Conservation (phyloP, 2,329 filamentous ascomycete species). For the Beauveria brongniartii region DNA sequence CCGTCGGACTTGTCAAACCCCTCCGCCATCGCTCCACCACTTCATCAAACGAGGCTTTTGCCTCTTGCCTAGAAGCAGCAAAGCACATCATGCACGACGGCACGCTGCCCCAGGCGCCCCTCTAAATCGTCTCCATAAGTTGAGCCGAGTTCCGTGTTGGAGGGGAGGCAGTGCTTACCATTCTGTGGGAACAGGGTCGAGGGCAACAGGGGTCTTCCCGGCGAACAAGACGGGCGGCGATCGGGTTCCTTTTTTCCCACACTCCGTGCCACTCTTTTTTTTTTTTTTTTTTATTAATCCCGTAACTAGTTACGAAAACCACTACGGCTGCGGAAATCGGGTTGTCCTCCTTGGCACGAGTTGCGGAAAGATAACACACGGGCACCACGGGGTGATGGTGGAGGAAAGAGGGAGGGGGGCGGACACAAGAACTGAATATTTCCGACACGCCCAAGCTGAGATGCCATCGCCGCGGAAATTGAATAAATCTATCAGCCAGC, state of each 20-base stretch:
- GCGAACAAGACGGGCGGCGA: not conserved
- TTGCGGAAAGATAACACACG: too few relatives aligned
- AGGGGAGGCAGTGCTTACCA: not conserved
- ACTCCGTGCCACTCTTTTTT: too few relatives aligned
- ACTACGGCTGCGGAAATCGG: too few relatives aligned
- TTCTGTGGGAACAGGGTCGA: not conserved
- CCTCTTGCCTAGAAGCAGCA: not conserved
- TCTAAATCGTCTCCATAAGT: not conserved
- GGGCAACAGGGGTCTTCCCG: too few relatives aligned
- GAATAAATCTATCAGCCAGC: too few relatives aligned
- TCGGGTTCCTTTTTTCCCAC: not conserved
- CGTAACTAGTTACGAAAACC: too few relatives aligned
- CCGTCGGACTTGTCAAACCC: not conserved
- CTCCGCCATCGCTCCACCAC: not conserved
- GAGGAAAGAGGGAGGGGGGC: too few relatives aligned
- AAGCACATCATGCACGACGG: not conserved
- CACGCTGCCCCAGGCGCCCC: not conserved
- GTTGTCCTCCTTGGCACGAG: too few relatives aligned
- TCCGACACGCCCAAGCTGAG: not conserved
- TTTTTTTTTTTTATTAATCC: too few relatives aligned
- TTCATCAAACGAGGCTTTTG: not conserved
- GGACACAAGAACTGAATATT: not conserved
- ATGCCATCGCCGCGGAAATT: not conserved
- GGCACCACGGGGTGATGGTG: too few relatives aligned
- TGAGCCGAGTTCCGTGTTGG: slow-evolving; percentile 1